Evolutionary conservation across 345 rosid genomes (phyloP).

Genomic region (Nasturtium officinale): DNA sequence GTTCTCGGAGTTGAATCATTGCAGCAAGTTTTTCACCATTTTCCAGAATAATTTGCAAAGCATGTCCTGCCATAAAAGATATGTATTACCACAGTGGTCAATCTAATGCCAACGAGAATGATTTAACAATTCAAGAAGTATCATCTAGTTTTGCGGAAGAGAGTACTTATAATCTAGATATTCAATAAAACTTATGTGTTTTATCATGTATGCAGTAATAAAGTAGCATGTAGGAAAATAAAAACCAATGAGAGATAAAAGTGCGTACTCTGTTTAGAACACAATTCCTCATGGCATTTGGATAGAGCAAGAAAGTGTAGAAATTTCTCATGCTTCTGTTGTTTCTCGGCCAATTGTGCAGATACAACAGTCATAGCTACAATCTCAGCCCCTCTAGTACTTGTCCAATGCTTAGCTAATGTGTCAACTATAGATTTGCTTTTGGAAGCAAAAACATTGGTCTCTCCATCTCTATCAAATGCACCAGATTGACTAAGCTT

Average conservation of each 20-base stretch:
- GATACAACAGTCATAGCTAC: constrained; percentile 72
- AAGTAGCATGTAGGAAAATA: background rate
- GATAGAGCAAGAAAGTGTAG: constrained; percentile 97
- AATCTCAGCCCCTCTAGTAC: constrained; percentile 95
- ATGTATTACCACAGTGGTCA: constrained; percentile 11
- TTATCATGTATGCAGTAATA: constrained; percentile 3
- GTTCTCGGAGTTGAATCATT: constrained; percentile 81
- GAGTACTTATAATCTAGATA: background rate
- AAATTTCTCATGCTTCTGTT: constrained; percentile 83
- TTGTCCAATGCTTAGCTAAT: constrained; percentile 98
- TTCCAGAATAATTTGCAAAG: constrained; percentile 79
- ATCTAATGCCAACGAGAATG: constrained; percentile 14
- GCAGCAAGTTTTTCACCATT: constrained; percentile 97
- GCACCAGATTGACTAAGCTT: constrained; percentile 77
- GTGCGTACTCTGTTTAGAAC: constrained; percentile 70
- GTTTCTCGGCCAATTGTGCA: constrained; percentile 79
- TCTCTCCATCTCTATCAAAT: constrained; percentile 88
- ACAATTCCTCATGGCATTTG: constrained; percentile 94
- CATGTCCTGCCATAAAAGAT: constrained; percentile 57
- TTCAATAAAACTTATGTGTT: background rate
- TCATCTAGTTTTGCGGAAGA: constrained; percentile 3
- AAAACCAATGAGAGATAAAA: constrained; percentile 28
- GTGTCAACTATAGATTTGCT: constrained; percentile 91
- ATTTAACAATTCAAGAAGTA: constrained; percentile 7
- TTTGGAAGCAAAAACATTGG: constrained; percentile 73